Evolutionary conservation across 163 green algal species (phyloP), one percentile per base, ranked within the genome.

Genomic region (Scenedesmus sp.): DNA sequence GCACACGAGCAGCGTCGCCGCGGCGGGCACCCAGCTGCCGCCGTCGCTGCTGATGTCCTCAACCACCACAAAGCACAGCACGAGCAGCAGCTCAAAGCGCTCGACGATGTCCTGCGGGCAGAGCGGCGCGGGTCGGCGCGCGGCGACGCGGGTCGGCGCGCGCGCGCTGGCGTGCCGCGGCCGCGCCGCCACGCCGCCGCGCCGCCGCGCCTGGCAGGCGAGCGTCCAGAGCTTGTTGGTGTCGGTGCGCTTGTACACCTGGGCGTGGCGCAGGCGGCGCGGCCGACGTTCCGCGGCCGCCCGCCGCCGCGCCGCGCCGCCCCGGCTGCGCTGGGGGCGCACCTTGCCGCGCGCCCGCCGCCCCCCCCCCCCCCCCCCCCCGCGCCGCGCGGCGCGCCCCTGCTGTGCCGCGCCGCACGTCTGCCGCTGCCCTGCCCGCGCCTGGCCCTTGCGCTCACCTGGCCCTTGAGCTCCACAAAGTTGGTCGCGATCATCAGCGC

Each of bases 401-500:
- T n/a, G n/a, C n/a, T n/a, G n/a, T n/a, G n/a, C n/a, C 11, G 87
- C 91, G 60, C 87, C 84, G 85, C n/a, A 64, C 15, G 20, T 42
- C 33, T n/a, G n/a, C n/a, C n/a, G n/a, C n/a, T n/a, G n/a, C n/a
- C n/a, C n/a, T n/a, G n/a, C n/a, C n/a, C n/a, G n/a, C n/a, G n/a
- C n/a, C n/a, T n/a, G n/a, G n/a, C n/a, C n/a, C n/a, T n/a, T n/a
- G n/a, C n/a, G n/a, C n/a, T n/a, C n/a, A n/a, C n/a, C 31, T 63
- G 82, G 58, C 87, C 88, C 80, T 99, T 99, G 77, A 99, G 93
- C 82, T 99, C 96, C 22, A 92, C 87, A 81, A 99, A 98, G 84
- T 98, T 98, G 79, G 92, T 93, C n/a, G 94, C 95, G 33, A 99
- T 97, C 0, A 98, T 85, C 28, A 99, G 86, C 22, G 92, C 92